These are phyloP conservation scores for Ceratocystis lukuohia DNA, from an alignment of 2,329 filamentous ascomycete genomes.

Conservation along the genomic window DNA sequence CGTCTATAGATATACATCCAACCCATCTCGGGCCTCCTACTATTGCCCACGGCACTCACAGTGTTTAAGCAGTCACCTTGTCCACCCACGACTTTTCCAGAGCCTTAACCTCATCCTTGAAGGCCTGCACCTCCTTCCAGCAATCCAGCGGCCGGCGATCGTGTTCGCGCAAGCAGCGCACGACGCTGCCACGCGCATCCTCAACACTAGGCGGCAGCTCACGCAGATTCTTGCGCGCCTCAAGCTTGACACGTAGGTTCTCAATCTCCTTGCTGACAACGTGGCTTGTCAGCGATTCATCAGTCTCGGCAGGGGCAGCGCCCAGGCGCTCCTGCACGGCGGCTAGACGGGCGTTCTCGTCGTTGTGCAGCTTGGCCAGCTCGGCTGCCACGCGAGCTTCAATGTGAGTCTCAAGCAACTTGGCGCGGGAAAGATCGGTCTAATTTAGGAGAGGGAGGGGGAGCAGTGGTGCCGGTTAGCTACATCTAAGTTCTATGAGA, in stretches of 20 bases:
- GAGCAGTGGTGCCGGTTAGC: background rate
- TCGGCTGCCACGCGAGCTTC: slow-evolving; percentile 77
- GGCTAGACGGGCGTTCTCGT: slow-evolving; percentile 55
- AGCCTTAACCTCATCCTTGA: slow-evolving; percentile 77
- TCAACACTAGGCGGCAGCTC: slow-evolving; percentile 59
- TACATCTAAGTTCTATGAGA: background rate
- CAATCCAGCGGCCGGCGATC: slow-evolving; percentile 84
- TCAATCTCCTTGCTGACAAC: slow-evolving; percentile 47
- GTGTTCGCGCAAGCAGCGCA: slow-evolving; percentile 68
- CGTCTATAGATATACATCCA: slow-evolving; percentile 2
- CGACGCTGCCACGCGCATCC: slow-evolving; percentile 59
- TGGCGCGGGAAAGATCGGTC: slow-evolving; percentile 79
- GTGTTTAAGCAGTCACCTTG: slow-evolving; percentile 41
- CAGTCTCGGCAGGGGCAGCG: slow-evolving; percentile 33
- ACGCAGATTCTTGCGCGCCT: slow-evolving; percentile 50
- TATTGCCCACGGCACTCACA: background rate
- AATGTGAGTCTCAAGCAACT: slow-evolving; percentile 72
- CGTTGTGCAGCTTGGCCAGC: slow-evolving; percentile 62
- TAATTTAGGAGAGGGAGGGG: slow-evolving; percentile 28
- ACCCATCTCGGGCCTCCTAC: background rate
- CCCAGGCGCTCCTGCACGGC: slow-evolving; percentile 53
- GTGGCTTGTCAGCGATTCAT: slow-evolving; percentile 28
- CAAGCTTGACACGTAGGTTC: slow-evolving; percentile 44
- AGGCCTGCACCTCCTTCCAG: slow-evolving; percentile 82
- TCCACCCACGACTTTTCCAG: slow-evolving; percentile 82